These are phyloP conservation scores for Scheffersomyces lignicola DNA, from an alignment of 1,139 yeast genomes.

Conservation along the genomic window DNA sequence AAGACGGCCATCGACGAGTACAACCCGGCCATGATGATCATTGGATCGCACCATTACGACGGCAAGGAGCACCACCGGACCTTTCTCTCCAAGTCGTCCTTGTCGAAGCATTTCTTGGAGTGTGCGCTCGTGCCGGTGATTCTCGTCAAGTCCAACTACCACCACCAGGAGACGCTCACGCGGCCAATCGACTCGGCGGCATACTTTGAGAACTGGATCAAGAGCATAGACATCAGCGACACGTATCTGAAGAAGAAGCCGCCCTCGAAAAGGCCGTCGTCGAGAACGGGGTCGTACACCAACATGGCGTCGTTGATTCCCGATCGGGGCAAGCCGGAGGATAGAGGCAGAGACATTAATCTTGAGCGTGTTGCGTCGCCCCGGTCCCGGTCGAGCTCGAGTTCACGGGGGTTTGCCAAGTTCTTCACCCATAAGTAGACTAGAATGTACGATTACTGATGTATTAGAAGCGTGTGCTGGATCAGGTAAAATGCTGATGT, in stretches of 20 bases:
- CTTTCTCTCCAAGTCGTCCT: slow-evolving; percentile 45
- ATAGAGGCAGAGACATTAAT: slow-evolving; percentile 12
- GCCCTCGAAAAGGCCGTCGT: slow-evolving; percentile 19
- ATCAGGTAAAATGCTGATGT: no score
- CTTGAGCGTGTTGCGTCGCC: background rate
- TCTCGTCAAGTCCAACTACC: slow-evolving; percentile 60
- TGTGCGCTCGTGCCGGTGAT: slow-evolving; percentile 70
- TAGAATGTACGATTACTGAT: no score
- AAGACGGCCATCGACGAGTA: slow-evolving; percentile 59
- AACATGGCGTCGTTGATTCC: slow-evolving; percentile 14
- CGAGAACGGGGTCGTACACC: slow-evolving; percentile 16
- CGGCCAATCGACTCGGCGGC: slow-evolving; percentile 27
- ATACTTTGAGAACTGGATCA: slow-evolving; percentile 35
- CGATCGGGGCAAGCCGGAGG: slow-evolving; percentile 12
- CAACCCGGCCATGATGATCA: slow-evolving; percentile 63
- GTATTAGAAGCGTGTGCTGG: no score
- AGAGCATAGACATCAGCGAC: slow-evolving; percentile 17
- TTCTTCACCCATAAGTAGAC: slow-evolving; percentile 13
- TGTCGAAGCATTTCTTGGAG: slow-evolving; percentile 65
- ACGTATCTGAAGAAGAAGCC: slow-evolving; percentile 1
- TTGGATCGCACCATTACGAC: slow-evolving; percentile 54
- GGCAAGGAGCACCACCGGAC: slow-evolving; percentile 40
- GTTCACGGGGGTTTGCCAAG: slow-evolving; percentile 19
- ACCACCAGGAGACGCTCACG: slow-evolving; percentile 27
- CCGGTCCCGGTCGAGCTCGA: slow-evolving; percentile 18